Evolutionary conservation across 2,329 filamentous ascomycete species (phyloP).

Genomic region (Talaromyces albobiverticillius): DNA sequence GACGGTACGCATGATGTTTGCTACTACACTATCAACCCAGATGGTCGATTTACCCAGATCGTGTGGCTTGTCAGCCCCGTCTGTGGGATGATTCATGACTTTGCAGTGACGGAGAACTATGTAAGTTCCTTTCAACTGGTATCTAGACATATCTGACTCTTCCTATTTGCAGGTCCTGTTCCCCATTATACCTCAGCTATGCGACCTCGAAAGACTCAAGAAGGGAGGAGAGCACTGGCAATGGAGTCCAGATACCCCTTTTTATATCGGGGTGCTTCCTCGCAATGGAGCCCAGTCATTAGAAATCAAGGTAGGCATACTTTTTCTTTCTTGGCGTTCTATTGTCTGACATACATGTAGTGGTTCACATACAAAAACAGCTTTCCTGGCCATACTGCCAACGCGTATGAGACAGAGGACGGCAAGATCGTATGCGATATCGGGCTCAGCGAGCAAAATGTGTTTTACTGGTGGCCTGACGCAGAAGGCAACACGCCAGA

Average conservation of each 20-base stretch:
- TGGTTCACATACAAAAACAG: conserved; percentile 37
- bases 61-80: conserved; percentile 37
- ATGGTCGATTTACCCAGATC: conserved; percentile 29
- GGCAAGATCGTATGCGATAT: conserved; percentile 35
- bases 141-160: background rate
- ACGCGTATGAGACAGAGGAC: conserved; percentile 33
- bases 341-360: conserved; percentile 16
- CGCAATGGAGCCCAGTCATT: conserved; percentile 21
- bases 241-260: conserved; percentile 32
- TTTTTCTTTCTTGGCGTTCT: background rate
- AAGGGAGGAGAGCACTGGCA: conserved; percentile 41
- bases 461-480: conserved; percentile 45
- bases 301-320: conserved; percentile 30
- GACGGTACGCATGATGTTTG: conserved; percentile 39
- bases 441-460: conserved; percentile 36
- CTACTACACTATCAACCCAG: conserved; percentile 29
- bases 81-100: conserved; percentile 43
- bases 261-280: conserved; percentile 28
- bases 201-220: conserved; percentile 37
- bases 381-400: conserved; percentile 37
- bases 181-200: conserved; percentile 34
- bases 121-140: conserved; percentile 10
- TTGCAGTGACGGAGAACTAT: conserved; percentile 41
- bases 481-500: conserved; percentile 32
- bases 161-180: conserved; percentile 29